Percentiles rank a stretch among this genome's conserved stretches.
These are phyloP conservation scores for Stevia rebaudiana DNA, from an alignment of 140 eudicot genomes.

Conservation along the genomic window DNA sequence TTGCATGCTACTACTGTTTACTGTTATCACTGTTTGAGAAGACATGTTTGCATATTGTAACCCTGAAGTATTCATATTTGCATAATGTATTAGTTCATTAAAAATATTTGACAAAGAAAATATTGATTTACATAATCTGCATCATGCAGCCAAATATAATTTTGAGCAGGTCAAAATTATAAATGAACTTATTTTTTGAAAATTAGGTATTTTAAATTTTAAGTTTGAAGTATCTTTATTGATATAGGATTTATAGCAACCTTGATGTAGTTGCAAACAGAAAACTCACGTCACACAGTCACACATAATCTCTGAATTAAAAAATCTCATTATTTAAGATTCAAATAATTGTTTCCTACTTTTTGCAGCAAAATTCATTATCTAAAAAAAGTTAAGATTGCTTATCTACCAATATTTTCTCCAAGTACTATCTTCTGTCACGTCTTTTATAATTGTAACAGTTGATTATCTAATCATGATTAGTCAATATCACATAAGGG, in stretches of 20 bases:
- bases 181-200: no score
- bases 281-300: no score
- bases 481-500: neutral
- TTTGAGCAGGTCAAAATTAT: neutral
- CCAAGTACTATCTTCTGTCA: neutral
- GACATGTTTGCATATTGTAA: constrained; percentile 39
- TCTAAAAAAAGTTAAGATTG: neutral
- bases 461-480: neutral
- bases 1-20: constrained; percentile 28
- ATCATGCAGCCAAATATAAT: neutral
- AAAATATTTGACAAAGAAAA: neutral
- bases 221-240: no score
- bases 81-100: constrained; percentile 6
- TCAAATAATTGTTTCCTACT: neutral
- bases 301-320: no score
- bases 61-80: constrained; percentile 35
- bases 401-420: neutral
- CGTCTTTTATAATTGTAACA: neutral
- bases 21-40: constrained; percentile 31
- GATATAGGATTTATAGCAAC: no score
- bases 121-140: neutral
- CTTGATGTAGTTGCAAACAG: no score
- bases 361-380: neutral
- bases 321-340: no score
- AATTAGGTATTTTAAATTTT: no score